Evolutionary conservation across 1,284 basidiomycete genomes (phyloP).

Genomic region (Puccinia polysora): DNA sequence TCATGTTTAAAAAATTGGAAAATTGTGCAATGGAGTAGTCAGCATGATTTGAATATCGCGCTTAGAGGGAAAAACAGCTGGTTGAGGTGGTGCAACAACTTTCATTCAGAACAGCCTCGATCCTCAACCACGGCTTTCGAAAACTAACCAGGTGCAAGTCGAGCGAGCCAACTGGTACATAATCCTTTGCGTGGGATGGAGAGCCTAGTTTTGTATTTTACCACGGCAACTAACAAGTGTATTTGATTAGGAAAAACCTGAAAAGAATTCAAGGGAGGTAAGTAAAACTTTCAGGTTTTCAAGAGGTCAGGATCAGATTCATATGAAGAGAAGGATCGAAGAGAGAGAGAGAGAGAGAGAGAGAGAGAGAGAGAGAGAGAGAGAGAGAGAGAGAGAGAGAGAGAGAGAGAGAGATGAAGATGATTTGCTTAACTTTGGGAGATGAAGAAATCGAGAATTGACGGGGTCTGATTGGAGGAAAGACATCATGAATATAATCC

Average conservation of each 20-base stretch:
- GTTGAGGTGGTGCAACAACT: too few relatives aligned
- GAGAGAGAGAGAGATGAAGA: neutral
- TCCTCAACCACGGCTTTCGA: too few relatives aligned
- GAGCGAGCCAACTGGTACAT: constrained; percentile 73
- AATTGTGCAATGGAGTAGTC: too few relatives aligned
- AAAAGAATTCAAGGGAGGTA: constrained; percentile 49
- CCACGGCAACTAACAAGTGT: constrained; percentile 83
- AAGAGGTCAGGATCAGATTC: neutral
- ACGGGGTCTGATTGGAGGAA: constrained; percentile 75
- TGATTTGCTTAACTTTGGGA: constrained; percentile 51
- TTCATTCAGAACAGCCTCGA: too few relatives aligned
- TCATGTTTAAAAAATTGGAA: too few relatives aligned
- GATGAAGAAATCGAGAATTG: constrained; percentile 91
- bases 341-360: neutral
- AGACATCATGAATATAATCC: constrained; percentile 77
- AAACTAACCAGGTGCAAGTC: constrained; percentile 57
- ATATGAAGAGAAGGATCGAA: constrained; percentile 43
- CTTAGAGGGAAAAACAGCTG: too few relatives aligned
- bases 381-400: neutral
- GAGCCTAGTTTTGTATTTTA: constrained; percentile 80
- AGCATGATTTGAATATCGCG: too few relatives aligned
- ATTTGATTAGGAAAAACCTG: constrained; percentile 66
- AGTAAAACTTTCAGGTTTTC: neutral
- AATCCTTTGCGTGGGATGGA: constrained; percentile 75
- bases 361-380: neutral